Evolutionary conservation across 805 yeast genomes (phyloP).

Genomic region (Ogataea haglerorum): DNA sequence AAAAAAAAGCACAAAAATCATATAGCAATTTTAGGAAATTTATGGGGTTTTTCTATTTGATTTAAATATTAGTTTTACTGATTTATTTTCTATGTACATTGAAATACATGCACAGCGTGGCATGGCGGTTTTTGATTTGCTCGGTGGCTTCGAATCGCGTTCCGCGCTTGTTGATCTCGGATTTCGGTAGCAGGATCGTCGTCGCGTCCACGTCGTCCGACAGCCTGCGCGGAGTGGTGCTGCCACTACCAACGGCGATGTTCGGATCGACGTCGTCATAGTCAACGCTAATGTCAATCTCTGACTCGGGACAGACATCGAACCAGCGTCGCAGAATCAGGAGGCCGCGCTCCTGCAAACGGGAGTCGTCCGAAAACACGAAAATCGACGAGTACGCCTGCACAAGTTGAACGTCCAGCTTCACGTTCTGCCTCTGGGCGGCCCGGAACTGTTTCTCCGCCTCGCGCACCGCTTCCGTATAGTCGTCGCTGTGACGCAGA

Average conservation of each 20-base stretch:
- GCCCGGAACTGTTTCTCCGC: slow-evolving; percentile 23
- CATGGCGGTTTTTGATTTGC: slow-evolving; percentile 1
- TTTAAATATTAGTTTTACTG: not conserved
- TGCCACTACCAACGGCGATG: slow-evolving; percentile 1
- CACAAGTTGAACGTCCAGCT: slow-evolving; percentile 20
- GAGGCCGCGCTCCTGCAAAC: slow-evolving; percentile 26
- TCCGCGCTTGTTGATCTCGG: not conserved
- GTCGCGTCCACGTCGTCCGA: not conserved
- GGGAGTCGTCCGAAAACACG: slow-evolving; percentile 24
- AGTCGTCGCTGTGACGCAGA: slow-evolving; percentile 16
- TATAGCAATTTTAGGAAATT: not conserved
- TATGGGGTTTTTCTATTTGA: not conserved
- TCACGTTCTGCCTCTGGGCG: slow-evolving; percentile 20
- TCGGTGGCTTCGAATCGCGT: not conserved
- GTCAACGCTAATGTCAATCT: slow-evolving; percentile 12
- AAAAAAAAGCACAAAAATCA: not conserved
- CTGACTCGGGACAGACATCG: slow-evolving; percentile 22
- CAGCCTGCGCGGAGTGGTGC: not conserved
- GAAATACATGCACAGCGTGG: slow-evolving; percentile 4
- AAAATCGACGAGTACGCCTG: slow-evolving; percentile 27
- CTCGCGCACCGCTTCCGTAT: slow-evolving; percentile 15
- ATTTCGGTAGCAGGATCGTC: slow-evolving; percentile 1
- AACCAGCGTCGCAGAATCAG: slow-evolving; percentile 29
- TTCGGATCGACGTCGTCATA: not conserved
- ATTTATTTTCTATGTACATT: not conserved